Evolutionary conservation across 2,329 filamentous ascomycete genomes (phyloP).

Genomic region (Trichoderma koningii): DNA sequence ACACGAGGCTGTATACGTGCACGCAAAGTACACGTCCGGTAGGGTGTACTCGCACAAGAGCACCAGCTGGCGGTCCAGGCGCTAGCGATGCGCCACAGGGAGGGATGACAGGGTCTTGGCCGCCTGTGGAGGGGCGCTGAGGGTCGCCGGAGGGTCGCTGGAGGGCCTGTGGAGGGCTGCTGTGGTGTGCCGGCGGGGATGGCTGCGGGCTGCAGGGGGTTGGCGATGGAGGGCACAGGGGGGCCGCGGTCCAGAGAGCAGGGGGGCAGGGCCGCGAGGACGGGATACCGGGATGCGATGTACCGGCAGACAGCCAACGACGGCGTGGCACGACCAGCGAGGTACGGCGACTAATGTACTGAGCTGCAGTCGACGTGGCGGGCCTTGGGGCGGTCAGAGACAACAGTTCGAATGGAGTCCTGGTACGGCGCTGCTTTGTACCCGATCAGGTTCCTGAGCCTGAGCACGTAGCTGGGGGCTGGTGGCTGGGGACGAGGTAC

Average conservation of each 20-base stretch:
- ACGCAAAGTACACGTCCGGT: not conserved
- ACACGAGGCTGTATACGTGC: conserved; percentile 44
- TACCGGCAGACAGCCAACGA: conserved; percentile 17
- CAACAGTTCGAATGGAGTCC: not conserved
- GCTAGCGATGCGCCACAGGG: conserved; percentile 25
- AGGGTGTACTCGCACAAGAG: not conserved
- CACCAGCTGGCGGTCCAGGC: conserved; percentile 31
- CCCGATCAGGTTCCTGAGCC: not conserved
- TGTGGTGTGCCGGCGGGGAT: conserved; percentile 25
- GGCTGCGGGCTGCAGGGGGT: conserved; percentile 28
- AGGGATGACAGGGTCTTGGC: conserved; percentile 5
- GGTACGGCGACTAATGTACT: conserved; percentile 3
- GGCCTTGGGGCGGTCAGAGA: conserved; percentile 23
- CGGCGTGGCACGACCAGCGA: conserved; percentile 18
- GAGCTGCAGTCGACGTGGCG: conserved; percentile 24
- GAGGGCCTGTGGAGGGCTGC: not conserved
- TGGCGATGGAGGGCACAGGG: conserved; percentile 14
- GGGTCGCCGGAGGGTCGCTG: too few relatives aligned
- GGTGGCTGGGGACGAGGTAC: conserved; percentile 3
- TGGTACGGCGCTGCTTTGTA: too few relatives aligned
- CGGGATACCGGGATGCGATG: conserved; percentile 15
- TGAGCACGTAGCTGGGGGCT: not conserved
- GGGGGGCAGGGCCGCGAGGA: not conserved
- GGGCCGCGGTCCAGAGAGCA: not conserved
- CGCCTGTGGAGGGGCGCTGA: too few relatives aligned